Evolutionary conservation across 768 basidiomycete species (phyloP).

Genomic region (Tylopilus balloui): DNA sequence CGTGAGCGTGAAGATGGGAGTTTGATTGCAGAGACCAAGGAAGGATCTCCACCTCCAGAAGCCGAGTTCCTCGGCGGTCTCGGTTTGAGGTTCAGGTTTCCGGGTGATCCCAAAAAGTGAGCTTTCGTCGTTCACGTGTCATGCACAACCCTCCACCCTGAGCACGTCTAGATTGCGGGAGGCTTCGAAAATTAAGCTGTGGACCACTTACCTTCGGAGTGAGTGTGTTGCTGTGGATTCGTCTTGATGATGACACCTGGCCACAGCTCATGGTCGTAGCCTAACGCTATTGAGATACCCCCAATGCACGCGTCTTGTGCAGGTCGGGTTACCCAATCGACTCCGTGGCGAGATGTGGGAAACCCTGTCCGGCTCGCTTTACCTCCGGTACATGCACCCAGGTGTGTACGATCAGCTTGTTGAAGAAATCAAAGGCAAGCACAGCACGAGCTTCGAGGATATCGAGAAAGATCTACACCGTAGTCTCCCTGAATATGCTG

Average conservation of each 20-base stretch:
- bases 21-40: slow-evolving; percentile 51
- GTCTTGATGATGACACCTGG: slow-evolving; percentile 9
- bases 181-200: slow-evolving; percentile 92
- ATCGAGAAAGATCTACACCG: slow-evolving; percentile 98
- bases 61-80: slow-evolving; percentile 71
- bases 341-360: slow-evolving; percentile 99
- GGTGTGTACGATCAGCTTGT: slow-evolving; percentile 76
- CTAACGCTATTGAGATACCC: slow-evolving; percentile 95
- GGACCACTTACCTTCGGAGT: slow-evolving; percentile 86
- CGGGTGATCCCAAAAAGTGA: slow-evolving; percentile 89
- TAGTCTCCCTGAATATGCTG: slow-evolving; percentile 94
- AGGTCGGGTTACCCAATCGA: slow-evolving; percentile 93
- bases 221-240: slow-evolving; percentile 18
- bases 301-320: slow-evolving; percentile 93
- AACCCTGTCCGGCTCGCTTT: slow-evolving; percentile 89
- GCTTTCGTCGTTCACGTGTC: slow-evolving; percentile 20
- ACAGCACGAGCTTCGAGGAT: slow-evolving; percentile 89
- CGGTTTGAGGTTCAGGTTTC: slow-evolving; percentile 82
- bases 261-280: slow-evolving; percentile 85
- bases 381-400: slow-evolving; percentile 82
- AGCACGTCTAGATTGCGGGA: slow-evolving; percentile 62
- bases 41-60: slow-evolving; percentile 41
- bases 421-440: slow-evolving; percentile 70
- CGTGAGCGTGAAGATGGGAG: slow-evolving; percentile 69
- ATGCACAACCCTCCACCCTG: slow-evolving; percentile 5